These are phyloP conservation scores for Anisodus acutangulus DNA, from an alignment of 257 asterid genomes.

Conservation along the genomic window DNA sequence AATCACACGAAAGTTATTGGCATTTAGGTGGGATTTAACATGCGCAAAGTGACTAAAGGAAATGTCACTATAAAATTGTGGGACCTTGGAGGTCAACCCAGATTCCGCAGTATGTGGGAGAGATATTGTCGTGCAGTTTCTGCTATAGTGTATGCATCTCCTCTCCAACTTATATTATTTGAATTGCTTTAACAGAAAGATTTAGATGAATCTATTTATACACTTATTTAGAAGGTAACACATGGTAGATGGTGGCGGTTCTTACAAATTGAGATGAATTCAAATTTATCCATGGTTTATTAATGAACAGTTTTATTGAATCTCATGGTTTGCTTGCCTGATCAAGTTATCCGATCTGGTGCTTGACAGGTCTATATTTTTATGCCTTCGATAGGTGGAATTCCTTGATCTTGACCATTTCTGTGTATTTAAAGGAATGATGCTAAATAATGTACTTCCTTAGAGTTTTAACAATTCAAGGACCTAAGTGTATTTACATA, in stretches of 20 bases:
- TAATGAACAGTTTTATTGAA: not conserved
- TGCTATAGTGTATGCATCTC: conserved; percentile 82
- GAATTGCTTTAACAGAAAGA: not conserved
- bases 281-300: not conserved
- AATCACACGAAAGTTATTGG: conserved; percentile 25
- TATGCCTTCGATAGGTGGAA: not conserved
- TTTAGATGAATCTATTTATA: not conserved
- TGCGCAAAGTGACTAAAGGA: conserved; percentile 97
- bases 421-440: not conserved
- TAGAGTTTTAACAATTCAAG: not conserved
- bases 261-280: not conserved
- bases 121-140: conserved; percentile 98
- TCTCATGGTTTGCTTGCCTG: not conserved
- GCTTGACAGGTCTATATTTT: not conserved
- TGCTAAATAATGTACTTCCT: not conserved
- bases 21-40: conserved; percentile 91
- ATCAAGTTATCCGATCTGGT: not conserved
- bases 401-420: conserved; percentile 14
- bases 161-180: not conserved
- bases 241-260: not conserved
- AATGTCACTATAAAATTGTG: conserved; percentile 95
- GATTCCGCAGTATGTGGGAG: conserved; percentile 98
- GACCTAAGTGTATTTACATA: not conserved
- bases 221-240: not conserved
- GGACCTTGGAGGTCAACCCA: conserved; percentile 99